Base-by-base conservation (phyloP, 257 asterid genomes). In the Solanum bulbocastanum region DNA sequence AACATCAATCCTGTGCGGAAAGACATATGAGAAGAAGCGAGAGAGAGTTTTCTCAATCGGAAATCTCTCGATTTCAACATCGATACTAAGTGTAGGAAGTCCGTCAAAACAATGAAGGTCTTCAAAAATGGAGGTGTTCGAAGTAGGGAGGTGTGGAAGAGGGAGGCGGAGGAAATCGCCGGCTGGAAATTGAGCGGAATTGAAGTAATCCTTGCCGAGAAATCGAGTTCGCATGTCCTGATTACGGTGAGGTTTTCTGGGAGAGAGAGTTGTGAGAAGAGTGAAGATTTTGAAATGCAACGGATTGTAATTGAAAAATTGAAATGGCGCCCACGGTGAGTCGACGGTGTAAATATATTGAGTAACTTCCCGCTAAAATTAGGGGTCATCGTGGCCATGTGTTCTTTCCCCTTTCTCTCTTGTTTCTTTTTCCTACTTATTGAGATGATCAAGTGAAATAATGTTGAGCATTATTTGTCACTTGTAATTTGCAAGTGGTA, bases 211-310 rank as follows among this genome's bases (percentile, higher is more conserved):
- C 60, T 93, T 86, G 89, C 91, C 85, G 87, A 93, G 91, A 93
- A 96, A 97, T 62, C 99, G 98, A 90, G 98, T 95, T 89, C 98
- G 98, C 99, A 96, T 97, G 23, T 90, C 90, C 88, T n/a, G 86
- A 73, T 58, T 84, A 68, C 32, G 15, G 30, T 11, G 75, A 44
- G 84, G 49, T 14, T 30, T 15, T 15, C 12, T 15, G 36, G n/a
- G n/a, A 39, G 65, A 82, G 10, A 15, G 40, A 42, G 36, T 13
- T 1, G 4, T 3, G 15, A 79, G 66, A 16, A 14, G 8, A 37
- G 69, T 18, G 42, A 46, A 82, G 44, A 36, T 46, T 82, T 82
- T 82, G 69, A 82, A 82, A 18, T 49, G 69, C 32, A 52, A 81
- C 85, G 40, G 40, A 27, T 16, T 44, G 85, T 79, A 27, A 16